Percentiles rank a stretch among this genome's conserved stretches.
These are phyloP conservation scores for Eutrema japonicum DNA, from an alignment of 345 rosid genomes.

Conservation along the genomic window DNA sequence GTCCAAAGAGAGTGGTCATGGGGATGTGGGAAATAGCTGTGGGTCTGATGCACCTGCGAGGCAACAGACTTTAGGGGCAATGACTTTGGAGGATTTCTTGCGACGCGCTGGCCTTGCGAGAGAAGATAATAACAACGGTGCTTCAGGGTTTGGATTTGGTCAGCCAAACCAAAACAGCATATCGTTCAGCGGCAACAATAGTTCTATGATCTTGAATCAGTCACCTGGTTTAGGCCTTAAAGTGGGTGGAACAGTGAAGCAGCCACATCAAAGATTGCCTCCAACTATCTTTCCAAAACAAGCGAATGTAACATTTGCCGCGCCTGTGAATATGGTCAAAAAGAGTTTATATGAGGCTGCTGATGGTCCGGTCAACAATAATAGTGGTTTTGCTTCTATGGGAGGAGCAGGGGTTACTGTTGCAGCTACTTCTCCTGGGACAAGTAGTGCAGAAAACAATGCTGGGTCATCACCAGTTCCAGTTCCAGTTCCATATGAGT, in stretches of 20 bases:
- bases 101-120: slow-evolving; percentile 78
- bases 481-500: slow-evolving; percentile 54
- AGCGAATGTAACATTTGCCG: slow-evolving; percentile 49
- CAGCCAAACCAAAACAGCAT: slow-evolving; percentile 52
- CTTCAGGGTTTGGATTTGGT: slow-evolving; percentile 61
- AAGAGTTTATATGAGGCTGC: slow-evolving; percentile 51
- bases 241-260: slow-evolving; percentile 49
- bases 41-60: slow-evolving; percentile 53
- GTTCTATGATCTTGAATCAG: slow-evolving; percentile 50
- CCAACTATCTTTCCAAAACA: slow-evolving; percentile 72
- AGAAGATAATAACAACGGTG: slow-evolving; percentile 53
- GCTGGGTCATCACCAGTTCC: slow-evolving; percentile 69
- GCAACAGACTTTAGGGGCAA: slow-evolving; percentile 83
- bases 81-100: slow-evolving; percentile 92
- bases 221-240: slow-evolving; percentile 50
- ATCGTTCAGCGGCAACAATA: slow-evolving; percentile 31
- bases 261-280: slow-evolving; percentile 42
- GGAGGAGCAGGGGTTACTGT: slow-evolving; percentile 56
- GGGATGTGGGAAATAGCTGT: slow-evolving; percentile 1
- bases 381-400: slow-evolving; percentile 48
- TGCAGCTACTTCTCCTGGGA: slow-evolving; percentile 66
- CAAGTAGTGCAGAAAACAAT: slow-evolving; percentile 73
- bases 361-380: slow-evolving; percentile 52
- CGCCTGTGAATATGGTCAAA: slow-evolving; percentile 32
- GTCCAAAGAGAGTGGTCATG: slow-evolving; percentile 47